Base-by-base conservation (phyloP, 2,329 filamentous ascomycete species). In the Neonectria magnoliae region DNA sequence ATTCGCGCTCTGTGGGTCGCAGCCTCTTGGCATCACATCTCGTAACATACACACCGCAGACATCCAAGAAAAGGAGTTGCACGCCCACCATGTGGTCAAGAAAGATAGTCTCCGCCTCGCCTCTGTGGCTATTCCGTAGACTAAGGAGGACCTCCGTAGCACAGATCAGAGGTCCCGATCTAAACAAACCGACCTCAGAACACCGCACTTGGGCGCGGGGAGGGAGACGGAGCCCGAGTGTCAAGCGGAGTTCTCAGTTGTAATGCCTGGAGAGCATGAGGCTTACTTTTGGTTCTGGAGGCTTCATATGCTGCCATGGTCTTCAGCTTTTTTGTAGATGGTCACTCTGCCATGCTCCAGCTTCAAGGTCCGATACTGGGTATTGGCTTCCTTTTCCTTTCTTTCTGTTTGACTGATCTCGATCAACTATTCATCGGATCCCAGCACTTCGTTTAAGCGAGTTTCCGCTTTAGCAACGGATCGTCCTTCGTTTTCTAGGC, bases 341-440 rank as follows among this genome's bases (percentile, higher is more conserved):
- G 18, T 25, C 9, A n/a, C 18, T 57, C 53, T 42, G 29, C 7
- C 48, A 52, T 20, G 42, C 27, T 45, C 41, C 14, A 62, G 29
- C 11, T 20, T 41, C 58, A 55, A 31, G 33, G 54, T 57, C 60
- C 54, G 38, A 42, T 62, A 42, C 60, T 57, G 60, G 60, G 33
- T 48, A 48, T 62, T 62, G 60, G 60, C 47, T 38, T 57, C 38
- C 44, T 11, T 36, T 36, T 29, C 41, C 45, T 11, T 45, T 57
- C 33, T 53, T 27, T 18, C 36, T 31, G 18, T 20, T 45, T 22
- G 20, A 27, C 53, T 38, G 44, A 50, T 45, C 47, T 57, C 25
- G 38, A 45, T 55, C 42, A 54, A 16, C 29, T n/a, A 16, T n/a
- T 57, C 14, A 47, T 44, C 47, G 5, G 10, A 50, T 11, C 47